Base-by-base conservation (phyloP, 1,139 yeast genomes). In the Taphrina flavorubra region DNA sequence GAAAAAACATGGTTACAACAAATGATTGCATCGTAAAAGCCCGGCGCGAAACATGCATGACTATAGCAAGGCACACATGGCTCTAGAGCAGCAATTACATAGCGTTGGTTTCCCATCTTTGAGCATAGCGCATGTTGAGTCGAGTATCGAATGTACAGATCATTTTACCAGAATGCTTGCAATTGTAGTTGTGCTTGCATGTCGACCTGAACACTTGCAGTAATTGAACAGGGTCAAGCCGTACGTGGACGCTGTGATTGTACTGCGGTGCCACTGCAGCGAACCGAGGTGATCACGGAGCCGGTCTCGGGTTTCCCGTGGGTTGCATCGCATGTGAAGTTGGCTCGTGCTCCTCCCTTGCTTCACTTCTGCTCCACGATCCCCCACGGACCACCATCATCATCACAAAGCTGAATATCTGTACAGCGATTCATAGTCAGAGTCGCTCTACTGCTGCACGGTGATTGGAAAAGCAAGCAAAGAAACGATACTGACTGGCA, bases 91-190 rank as follows among this genome's bases (percentile, higher is more conserved):
- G 34, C 58, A 36, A 56, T 20, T 1, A 20, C 49, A 39, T 31
- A 39, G 49, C 60, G 20, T 56, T 39, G 60, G n/a, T 16, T 16
- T 25, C 8, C 37, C 60, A 39, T 49, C 18, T 49, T 39, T 56
- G 58, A 53, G 58, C 58, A 56, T 56, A 56, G 60, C 60, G 49
- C 49, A 56, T 56, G 47, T 34, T 53, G 44, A 56, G 60, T 56
- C 60, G 60, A 56, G 60, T 56, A 56, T 39, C 16, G 36, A 56
- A 56, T 56, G 60, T 56, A 56, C 34, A 56, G 37, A 56, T 39
- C 58, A 16, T n/a, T 53, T 34, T 6, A 36, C 42, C 58, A 53
- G 14, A 13, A 31, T 16, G 7, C 16, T 7, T n/a, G n/a, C 10
- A 5, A 16, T 10, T 6, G 11, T n/a, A 14, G 18, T 44, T 14